phyloP scores from a whole-genome alignment of 208 protist species.

The Histomonas meleagridis region DNA sequence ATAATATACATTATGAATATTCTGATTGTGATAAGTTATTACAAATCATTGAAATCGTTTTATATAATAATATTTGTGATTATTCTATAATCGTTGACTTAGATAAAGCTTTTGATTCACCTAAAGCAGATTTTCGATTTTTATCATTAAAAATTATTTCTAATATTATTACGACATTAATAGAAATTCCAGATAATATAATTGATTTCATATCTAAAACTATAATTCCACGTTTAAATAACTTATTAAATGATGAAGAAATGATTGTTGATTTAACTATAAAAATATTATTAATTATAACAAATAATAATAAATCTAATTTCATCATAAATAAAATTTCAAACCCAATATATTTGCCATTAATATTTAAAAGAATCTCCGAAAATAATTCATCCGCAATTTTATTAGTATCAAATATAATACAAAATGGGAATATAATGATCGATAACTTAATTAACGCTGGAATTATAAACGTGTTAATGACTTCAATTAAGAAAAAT shows the following conservation, averaged over 20 bases:
- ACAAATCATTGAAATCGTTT: neutral
- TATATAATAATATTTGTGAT: neutral
- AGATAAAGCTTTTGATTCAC: neutral
- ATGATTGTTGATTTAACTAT: neutral
- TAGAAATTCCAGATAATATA: neutral
- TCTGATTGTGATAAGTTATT: neutral
- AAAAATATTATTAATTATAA: neutral
- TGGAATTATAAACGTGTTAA: neutral
- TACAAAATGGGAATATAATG: neutral
- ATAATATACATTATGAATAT: neutral
- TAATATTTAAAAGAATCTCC: neutral
- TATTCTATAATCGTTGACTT: neutral
- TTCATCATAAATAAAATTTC: neutral
- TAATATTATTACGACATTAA: neutral
- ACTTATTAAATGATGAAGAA: neutral
- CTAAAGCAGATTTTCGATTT: neutral
- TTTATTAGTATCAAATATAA: neutral
- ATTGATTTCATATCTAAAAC: neutral
- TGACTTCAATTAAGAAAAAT: neutral
- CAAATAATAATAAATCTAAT: neutral
- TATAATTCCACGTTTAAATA: neutral
- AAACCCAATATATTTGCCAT: neutral
- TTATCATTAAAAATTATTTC: neutral
- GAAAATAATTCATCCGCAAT: neutral
- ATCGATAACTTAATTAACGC: neutral